Evolutionary conservation across 176 grass and related monocot genomes (phyloP).

Genomic region (Dendrocalamus sinicus): DNA sequence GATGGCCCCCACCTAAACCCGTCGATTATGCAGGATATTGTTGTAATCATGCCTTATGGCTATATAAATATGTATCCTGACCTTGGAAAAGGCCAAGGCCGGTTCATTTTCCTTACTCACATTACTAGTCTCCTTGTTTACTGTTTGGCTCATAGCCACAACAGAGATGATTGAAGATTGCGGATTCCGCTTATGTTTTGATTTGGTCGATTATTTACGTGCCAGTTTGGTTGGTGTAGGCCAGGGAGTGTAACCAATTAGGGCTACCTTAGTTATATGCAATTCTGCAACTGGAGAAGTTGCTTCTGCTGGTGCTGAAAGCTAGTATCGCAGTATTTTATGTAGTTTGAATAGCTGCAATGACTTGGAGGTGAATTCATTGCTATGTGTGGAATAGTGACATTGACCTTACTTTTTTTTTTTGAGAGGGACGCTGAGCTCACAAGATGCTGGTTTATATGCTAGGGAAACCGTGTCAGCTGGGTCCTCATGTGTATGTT

Average conservation of each 20-base stretch:
- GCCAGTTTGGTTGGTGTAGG: slow-evolving; percentile 7
- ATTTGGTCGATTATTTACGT: not conserved
- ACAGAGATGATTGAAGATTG: not conserved
- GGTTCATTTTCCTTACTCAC: too few species aligned
- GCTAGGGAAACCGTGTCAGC: not conserved
- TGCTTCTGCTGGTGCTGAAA: slow-evolving; percentile 6
- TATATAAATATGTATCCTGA: too few species aligned
- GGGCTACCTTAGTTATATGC: not conserved
- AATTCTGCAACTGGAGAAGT: not conserved
- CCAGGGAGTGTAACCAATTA: not conserved
- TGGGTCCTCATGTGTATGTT: not conserved
- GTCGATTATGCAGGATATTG: too few species aligned
- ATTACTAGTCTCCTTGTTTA: too few species aligned
- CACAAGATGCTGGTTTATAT: not conserved
- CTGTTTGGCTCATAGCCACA: too few species aligned
- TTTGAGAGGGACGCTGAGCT: not conserved
- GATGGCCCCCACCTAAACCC: too few species aligned
- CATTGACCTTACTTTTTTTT: not conserved
- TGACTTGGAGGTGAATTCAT: not conserved
- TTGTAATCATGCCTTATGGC: too few species aligned
- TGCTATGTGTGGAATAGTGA: not conserved
- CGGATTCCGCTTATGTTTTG: not conserved
- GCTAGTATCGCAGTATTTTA: not conserved
- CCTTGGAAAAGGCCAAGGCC: too few species aligned
- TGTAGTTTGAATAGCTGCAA: slow-evolving; percentile 15